Evolutionary conservation across 1,139 yeast species (phyloP).

Genomic region (Geotrichum citri-aurantii): DNA sequence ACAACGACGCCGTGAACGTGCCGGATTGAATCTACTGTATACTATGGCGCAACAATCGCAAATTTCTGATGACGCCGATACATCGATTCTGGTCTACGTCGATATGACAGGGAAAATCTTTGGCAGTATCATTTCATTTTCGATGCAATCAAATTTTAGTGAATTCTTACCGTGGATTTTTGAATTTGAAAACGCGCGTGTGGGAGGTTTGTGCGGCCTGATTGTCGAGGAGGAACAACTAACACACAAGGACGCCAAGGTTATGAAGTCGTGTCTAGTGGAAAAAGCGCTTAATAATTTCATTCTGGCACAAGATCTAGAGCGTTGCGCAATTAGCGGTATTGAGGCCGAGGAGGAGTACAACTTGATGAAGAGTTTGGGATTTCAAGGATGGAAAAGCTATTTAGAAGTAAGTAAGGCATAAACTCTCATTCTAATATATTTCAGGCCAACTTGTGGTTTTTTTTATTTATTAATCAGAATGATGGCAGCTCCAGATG

Average conservation of each 20-base stretch:
- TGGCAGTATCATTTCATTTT: conserved; percentile 52
- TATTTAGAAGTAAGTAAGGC: neutral
- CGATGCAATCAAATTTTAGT: conserved; percentile 45
- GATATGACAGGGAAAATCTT: conserved; percentile 32
- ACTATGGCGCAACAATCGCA: neutral
- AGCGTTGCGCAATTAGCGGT: conserved; percentile 29
- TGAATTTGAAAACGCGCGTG: conserved; percentile 33
- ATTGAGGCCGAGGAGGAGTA: neutral
- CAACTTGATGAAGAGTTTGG: neutral
- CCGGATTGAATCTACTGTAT: neutral
- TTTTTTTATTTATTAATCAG: too few species aligned
- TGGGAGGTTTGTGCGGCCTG: conserved; percentile 56
- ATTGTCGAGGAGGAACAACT: conserved; percentile 33
- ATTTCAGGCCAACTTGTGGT: too few species aligned
- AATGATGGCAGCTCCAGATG: too few species aligned
- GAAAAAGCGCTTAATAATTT: conserved; percentile 22
- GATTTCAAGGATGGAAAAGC: neutral
- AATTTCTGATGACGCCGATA: neutral
- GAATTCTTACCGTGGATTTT: conserved; percentile 49
- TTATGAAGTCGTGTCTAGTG: neutral
- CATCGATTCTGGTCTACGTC: neutral
- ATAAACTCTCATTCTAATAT: too few species aligned
- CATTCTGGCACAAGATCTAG: conserved; percentile 34
- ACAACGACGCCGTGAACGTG: neutral
- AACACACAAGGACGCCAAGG: neutral